Evolutionary conservation across 371 early-diverging fungal genomes (phyloP).

Genomic region (Haplosporangium sp.): DNA sequence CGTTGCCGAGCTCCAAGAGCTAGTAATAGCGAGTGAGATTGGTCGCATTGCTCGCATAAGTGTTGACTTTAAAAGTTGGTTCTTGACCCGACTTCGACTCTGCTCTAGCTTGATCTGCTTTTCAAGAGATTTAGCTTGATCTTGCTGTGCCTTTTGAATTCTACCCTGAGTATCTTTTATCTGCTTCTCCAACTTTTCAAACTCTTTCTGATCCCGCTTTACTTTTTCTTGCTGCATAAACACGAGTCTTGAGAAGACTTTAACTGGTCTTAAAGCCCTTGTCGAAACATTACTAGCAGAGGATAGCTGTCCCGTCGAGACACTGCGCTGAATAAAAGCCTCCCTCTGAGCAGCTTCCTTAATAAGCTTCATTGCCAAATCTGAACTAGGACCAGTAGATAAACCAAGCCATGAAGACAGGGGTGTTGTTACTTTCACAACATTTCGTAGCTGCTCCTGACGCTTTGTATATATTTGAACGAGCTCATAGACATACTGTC

Average conservation of each 20-base stretch:
- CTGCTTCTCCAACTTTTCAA: constrained; percentile 76
- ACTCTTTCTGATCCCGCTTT: constrained; percentile 78
- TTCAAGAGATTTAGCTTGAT: constrained; percentile 74
- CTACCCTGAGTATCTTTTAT: constrained; percentile 74
- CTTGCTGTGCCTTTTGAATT: constrained; percentile 76
- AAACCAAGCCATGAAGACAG: constrained; percentile 41
- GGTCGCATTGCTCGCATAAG: constrained; percentile 62
- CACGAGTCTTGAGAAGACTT: constrained; percentile 69
- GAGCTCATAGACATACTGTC: constrained; percentile 73
- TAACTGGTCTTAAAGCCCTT: constrained; percentile 13
- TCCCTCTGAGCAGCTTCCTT: constrained; percentile 38
- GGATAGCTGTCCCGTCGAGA: constrained; percentile 21
- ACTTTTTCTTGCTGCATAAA: constrained; percentile 75
- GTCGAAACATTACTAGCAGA: not conserved
- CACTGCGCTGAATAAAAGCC: constrained; percentile 5
- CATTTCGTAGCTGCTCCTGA: constrained; percentile 18
- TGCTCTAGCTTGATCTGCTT: constrained; percentile 70
- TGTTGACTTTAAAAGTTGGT: constrained; percentile 64
- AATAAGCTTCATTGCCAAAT: constrained; percentile 19
- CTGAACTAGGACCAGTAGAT: constrained; percentile 36
- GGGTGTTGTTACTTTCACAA: constrained; percentile 23
- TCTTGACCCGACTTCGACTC: constrained; percentile 67
- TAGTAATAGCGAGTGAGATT: constrained; percentile 43
- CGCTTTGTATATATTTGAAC: constrained; percentile 65
- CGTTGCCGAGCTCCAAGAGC: constrained; percentile 45